phyloP scores from a whole-genome alignment of 768 basidiomycete species.

The Basidioascus undulatus region DNA sequence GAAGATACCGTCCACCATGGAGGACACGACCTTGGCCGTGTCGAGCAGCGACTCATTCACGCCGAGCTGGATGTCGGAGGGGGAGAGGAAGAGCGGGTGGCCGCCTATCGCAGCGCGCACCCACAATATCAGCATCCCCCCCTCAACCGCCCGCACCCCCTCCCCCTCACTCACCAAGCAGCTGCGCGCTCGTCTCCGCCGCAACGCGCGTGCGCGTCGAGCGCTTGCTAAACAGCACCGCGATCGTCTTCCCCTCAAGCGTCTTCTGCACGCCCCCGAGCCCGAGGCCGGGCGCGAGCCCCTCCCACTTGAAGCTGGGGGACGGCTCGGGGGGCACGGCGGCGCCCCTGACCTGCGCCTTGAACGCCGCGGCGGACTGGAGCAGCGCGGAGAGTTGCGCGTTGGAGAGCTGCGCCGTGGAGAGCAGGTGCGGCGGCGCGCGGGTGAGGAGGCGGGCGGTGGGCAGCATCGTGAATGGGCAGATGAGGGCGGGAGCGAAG shows the following conservation, averaged over 20 bases:
- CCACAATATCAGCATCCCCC: conserved; percentile 20
- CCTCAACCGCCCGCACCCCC: conserved; percentile 50
- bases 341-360: conserved; percentile 11
- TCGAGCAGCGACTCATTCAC: conserved; percentile 78
- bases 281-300: conserved; percentile 2
- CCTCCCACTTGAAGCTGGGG: conserved; percentile 11
- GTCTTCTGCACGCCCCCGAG: conserved; percentile 3
- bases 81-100: conserved; percentile 66
- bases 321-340: conserved; percentile 2
- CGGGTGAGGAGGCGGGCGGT: no score
- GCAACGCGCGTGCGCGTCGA: conserved; percentile 77
- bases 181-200: conserved; percentile 51
- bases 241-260: conserved; percentile 44
- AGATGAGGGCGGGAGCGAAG: no score
- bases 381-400: conserved; percentile 47
- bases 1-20: conserved; percentile 92
- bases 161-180: conserved; percentile 47
- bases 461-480: no score
- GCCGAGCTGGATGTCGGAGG: conserved; percentile 78
- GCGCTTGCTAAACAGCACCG: conserved; percentile 75
- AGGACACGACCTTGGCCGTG: conserved; percentile 64
- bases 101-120: conserved; percentile 31
- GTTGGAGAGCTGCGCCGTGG: conserved; percentile 62
- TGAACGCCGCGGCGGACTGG: conserved; percentile 29
- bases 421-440: conserved; percentile 46